Percentiles rank a stretch among this genome's conserved stretches.
Conservation (phyloP, 805 yeast genomes). For the Saccharomycopsis sp. region DNA sequence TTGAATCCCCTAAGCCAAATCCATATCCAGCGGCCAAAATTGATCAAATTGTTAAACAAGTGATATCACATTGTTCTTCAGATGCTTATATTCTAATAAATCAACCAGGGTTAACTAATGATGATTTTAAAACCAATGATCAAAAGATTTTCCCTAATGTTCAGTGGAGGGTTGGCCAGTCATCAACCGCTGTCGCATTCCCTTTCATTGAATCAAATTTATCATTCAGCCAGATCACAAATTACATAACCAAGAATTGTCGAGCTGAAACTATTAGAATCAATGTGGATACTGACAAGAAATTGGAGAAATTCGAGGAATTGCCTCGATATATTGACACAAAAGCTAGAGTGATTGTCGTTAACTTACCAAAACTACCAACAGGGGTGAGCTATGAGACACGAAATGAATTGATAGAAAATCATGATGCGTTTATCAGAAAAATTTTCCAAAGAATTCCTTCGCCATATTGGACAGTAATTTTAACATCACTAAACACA, state of each 20-base stretch:
- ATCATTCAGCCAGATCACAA: conserved; percentile 23
- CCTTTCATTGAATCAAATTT: conserved; percentile 39
- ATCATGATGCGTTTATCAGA: conserved; percentile 43
- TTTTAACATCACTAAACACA: conserved; percentile 43
- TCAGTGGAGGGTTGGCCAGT: conserved; percentile 41
- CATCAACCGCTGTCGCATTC: conserved; percentile 57
- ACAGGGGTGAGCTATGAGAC: conserved; percentile 23
- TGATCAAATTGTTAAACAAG: conserved; percentile 27
- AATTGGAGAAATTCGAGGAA: conserved; percentile 36
- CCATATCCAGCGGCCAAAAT: conserved; percentile 27
- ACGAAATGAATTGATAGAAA: conserved; percentile 30
- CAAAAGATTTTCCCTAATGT: conserved; percentile 38
- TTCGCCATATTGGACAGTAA: conserved; percentile 59
- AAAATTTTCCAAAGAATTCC: conserved; percentile 62
- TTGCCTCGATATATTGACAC: conserved; percentile 50
- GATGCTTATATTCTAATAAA: conserved; percentile 51
- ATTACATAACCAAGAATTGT: conserved; percentile 24
- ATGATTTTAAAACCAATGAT: conserved; percentile 39
- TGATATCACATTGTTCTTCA: conserved; percentile 39
- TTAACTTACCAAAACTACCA: conserved; percentile 50
- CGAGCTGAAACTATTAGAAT: conserved; percentile 23
- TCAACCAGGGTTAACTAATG: conserved; percentile 44
- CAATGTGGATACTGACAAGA: conserved; percentile 30
- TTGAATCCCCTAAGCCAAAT: conserved; percentile 16
- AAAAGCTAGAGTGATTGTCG: conserved; percentile 50